These are phyloP conservation scores for Endocladia muricata DNA, from an alignment of 31 red algal species.

Conservation along the genomic window DNA sequence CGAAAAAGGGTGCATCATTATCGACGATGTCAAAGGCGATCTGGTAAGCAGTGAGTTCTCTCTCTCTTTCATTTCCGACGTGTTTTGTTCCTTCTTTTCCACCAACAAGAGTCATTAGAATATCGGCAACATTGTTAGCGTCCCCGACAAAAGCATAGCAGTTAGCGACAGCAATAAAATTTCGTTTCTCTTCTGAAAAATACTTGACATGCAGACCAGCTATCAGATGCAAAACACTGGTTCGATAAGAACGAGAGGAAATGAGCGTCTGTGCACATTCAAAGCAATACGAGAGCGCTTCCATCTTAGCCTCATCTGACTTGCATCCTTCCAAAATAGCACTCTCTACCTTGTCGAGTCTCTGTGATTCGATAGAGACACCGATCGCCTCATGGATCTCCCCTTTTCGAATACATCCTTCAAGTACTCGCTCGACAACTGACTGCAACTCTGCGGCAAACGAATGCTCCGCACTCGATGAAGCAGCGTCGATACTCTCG, in stretches of 20 bases:
- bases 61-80: conserved; percentile 41
- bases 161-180: conserved; percentile 61
- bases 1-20: conserved; percentile 82
- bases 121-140: conserved; percentile 75
- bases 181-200: conserved; percentile 29
- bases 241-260: conserved; percentile 61
- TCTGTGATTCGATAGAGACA: conserved; percentile 76
- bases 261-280: conserved; percentile 72
- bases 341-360: conserved; percentile 71
- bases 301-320: conserved; percentile 22
- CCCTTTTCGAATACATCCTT: conserved; percentile 72
- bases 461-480: conserved; percentile 21
- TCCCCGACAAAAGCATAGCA: conserved; percentile 80
- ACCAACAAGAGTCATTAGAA: conserved; percentile 53
- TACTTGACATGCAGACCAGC: conserved; percentile 44
- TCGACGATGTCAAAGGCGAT: conserved; percentile 93
- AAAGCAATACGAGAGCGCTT: conserved; percentile 79
- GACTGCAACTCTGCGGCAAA: conserved; percentile 58
- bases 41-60: conserved; percentile 73
- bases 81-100: conserved; percentile 2
- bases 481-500: not conserved
- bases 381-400: conserved; percentile 92
- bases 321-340: conserved; percentile 62
- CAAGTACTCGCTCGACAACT: conserved; percentile 78
- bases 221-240: conserved; percentile 63